Base-by-base conservation (phyloP, 208 protist genomes). In the Herpetomonas tarakana region DNA sequence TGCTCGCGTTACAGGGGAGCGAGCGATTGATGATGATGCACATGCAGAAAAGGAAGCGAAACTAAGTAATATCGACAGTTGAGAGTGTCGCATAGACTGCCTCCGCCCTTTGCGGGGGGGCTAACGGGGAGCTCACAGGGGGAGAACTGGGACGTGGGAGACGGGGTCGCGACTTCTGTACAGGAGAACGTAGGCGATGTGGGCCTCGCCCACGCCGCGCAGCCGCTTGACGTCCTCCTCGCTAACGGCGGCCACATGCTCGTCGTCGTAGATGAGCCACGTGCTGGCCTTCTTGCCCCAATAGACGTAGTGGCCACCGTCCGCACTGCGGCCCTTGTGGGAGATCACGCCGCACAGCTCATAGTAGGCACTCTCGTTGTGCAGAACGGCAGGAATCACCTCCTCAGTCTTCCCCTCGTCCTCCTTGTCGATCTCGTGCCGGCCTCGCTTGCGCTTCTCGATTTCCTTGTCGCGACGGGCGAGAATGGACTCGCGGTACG, bases 261-360 rank as follows among this genome's bases (percentile, higher is more conserved):
- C 65, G 65, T 93, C 87, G 49, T 93, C 87, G 63, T 78, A 81
- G 29, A 93, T 76, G 35, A 93, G 58, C 84, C 87, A 93, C 44
- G 73, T 66, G 38, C 64, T 58, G 3, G 26, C 71, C 39, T 81
- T 69, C 65, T 88, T 94, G n/a, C 86, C 85, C 90, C 91, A 97
- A 60, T 82, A 94, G 24, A 97, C 77, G 58, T 97, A 97, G 64
- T 97, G 93, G 7, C 93, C 93, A 26, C 76, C 67, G 49, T 97
- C 90, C 7, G 91, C 83, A 54, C 71, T 85, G 44, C 90, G 74
- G 11, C 93, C 93, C 68, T 96, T 95, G 76, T 97, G 93, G 2
- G 90, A 93, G 21, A 97, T 83, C 41, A 97, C 84, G 38, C 82
- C 86, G 64, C 78, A 93, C 2, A 97, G 74, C 58, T 96, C 91